A percentile compares a stretch with the other conserved stretches of the same genome.
These are phyloP conservation scores for Blakeslea trispora DNA, from an alignment of 371 early-diverging fungal genomes.

Conservation along the genomic window DNA sequence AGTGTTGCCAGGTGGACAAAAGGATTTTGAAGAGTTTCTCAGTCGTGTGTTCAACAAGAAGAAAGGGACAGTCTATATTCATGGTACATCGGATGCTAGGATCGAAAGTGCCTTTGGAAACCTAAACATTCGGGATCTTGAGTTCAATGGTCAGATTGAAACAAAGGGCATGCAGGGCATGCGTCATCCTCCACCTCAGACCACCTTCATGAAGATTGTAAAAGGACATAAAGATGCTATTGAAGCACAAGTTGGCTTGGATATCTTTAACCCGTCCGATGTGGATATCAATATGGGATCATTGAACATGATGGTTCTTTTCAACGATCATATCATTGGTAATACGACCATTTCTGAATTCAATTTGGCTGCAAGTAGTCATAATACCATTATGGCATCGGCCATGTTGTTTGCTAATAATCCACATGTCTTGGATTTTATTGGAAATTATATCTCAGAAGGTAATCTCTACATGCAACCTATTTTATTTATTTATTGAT, in stretches of 20 bases:
- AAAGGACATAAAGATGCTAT: conserved; percentile 37
- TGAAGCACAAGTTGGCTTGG: conserved; percentile 22
- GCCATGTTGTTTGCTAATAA: conserved; percentile 27
- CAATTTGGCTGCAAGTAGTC: conserved; percentile 23
- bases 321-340: conserved; percentile 34
- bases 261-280: conserved; percentile 45
- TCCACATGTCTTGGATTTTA: conserved; percentile 30
- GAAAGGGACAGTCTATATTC: conserved; percentile 33
- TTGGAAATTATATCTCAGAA: conserved; percentile 43
- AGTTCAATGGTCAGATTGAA: conserved; percentile 45
- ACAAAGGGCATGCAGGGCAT: conserved; percentile 41
- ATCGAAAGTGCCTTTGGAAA: conserved; percentile 46
- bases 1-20: conserved; percentile 41
- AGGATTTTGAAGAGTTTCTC: conserved; percentile 42
- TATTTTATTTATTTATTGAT: conserved; percentile 1
- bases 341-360: conserved; percentile 37
- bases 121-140: conserved; percentile 36
- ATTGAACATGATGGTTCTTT: conserved; percentile 31
- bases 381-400: conserved; percentile 19
- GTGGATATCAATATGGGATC: conserved; percentile 39
- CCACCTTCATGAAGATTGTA: conserved; percentile 31
- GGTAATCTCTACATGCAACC: conserved; percentile 16
- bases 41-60: conserved; percentile 20
- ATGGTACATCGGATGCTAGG: conserved; percentile 41
- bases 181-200: conserved; percentile 40